Base-by-base conservation (phyloP, 2,329 filamentous ascomycete genomes). In the Davidsoniella eucalypti region DNA sequence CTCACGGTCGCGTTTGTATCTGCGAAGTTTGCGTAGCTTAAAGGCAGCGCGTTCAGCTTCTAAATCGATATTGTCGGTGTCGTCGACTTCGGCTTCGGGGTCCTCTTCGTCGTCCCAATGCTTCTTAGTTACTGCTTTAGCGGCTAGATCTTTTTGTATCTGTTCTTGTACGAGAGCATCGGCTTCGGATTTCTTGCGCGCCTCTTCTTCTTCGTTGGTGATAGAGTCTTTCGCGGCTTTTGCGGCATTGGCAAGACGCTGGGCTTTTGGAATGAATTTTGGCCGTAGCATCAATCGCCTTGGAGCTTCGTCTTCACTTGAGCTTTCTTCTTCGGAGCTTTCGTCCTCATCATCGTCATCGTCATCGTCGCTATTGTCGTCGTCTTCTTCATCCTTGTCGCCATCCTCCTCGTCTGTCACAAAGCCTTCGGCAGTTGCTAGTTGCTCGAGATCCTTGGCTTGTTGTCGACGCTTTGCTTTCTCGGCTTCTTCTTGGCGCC, bases 41-140 rank as follows among this genome's bases (percentile, higher is more conserved):
- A 92, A 98, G 0, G 88, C 87, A 5, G 87, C 87, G 55, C 82
- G 77, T 64, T 98, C 92, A 6, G 86, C 87, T 55, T 84, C 87
- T 0, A 86, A 84, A 62, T 96, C 87, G 2, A 88, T 59, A 36
- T 79, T 86, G 62, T 98, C 92, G 2, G 82, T 85, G 59, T 94
- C 92, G 64, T 96, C 87, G 17, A 96, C 81, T 44, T 85, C 84
- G 33, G 80, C 78, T 52, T 78, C 77, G n/a, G 79, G 75, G 49
- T 71, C 71, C 14, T 73, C 72, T 5, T 78, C 75, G 56, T 86
- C 80, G 58, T 94, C 88, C 87, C 88, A 95, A 59, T 87, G 80
- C 61, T 85, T 87, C 64, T 86, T 87, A 10, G 80, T 82, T 0
- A 79, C 78, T 1, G 80, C 80, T 50, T 80, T 77, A 18, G 84